Base-by-base conservation (phyloP, 345 rosid species). In the Mangifera indica region DNA sequence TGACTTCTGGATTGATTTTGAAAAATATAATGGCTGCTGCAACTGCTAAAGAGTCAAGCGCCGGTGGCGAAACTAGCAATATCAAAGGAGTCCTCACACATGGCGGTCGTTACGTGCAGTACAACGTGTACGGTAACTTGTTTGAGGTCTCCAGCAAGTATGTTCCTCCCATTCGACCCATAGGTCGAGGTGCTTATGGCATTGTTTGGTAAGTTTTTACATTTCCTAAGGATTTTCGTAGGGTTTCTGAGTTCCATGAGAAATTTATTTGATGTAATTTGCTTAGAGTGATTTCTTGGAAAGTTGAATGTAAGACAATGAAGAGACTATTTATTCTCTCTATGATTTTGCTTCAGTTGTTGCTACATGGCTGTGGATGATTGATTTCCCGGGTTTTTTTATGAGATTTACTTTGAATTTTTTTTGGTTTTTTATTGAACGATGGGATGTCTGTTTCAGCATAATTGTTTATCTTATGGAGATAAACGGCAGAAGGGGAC, bases 81-180 rank as follows among this genome's bases (percentile, higher is more conserved):
- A 73, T 86, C 78, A 85, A 79, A 64, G 95, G 92, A n/a, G 80
- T 79, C 46, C 88, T 69, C 24, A 86, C 89, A 11, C 87, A 90
- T 63, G 91, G 92, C 24, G 95, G 95, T 20, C 81, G 83, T 55
- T 90, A 90, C 67, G 81, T 85, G 6, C 91, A 86, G 79, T 90
- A 90, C 78, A 87, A 90, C 69, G 89, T 90, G 57, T 82, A 84
- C 59, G 94, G 94, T 21, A 89, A 81, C 81, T 75, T 86, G 72
- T 89, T 89, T 62, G 94, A 87, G 83, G 92, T 90, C 22, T 82
- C 90, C 46, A 77, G 84, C 67, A 88, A 88, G 87, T 90, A 90
- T 68, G 84, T 85, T 9, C 95, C 92, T 37, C 95, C 95, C 24
- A 82, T 90, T 70, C 91, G 92, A 42, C 92, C 92, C 42, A 80